These are phyloP conservation scores for Chalara sp. DNA, from an alignment of 2,329 filamentous ascomycete species.

Conservation along the genomic window DNA sequence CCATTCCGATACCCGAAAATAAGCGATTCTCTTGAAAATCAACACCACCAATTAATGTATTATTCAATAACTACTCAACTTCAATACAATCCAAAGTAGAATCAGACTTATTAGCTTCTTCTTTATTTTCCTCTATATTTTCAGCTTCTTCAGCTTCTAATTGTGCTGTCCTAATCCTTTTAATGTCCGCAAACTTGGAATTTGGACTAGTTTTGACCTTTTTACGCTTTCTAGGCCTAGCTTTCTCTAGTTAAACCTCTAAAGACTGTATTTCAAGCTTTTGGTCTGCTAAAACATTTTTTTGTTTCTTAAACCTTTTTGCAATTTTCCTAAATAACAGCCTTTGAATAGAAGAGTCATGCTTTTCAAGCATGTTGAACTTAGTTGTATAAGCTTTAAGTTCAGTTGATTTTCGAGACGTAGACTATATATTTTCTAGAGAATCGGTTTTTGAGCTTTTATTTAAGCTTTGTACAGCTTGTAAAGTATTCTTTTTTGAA, in stretches of 20 bases:
- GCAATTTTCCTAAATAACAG: slow-evolving; percentile 2
- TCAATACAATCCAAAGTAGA: slow-evolving; percentile 1
- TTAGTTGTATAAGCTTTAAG: not conserved
- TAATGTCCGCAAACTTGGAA: not conserved
- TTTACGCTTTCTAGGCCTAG: not conserved
- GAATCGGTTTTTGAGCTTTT: not conserved
- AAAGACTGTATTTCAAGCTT: not conserved
- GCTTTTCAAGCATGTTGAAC: not conserved
- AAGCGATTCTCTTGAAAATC: too few species aligned
- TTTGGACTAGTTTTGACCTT: not conserved
- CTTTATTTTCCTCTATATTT: not conserved
- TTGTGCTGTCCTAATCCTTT: not conserved
- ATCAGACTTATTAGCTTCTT: not conserved
- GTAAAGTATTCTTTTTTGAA: not conserved
- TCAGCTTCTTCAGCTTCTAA: not conserved
- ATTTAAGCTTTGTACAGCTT: not conserved
- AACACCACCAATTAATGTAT: not conserved
- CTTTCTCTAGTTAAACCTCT: not conserved
- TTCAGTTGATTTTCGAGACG: not conserved
- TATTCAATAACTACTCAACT: not conserved
- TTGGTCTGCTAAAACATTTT: not conserved
- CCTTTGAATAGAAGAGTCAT: not conserved
- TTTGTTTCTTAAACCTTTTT: slow-evolving; percentile 1
- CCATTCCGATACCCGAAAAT: too few species aligned
- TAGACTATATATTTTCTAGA: not conserved